Evolutionary conservation across 192 early-diverging fungal genomes (phyloP).

Genomic region (Paraglomus occultum): DNA sequence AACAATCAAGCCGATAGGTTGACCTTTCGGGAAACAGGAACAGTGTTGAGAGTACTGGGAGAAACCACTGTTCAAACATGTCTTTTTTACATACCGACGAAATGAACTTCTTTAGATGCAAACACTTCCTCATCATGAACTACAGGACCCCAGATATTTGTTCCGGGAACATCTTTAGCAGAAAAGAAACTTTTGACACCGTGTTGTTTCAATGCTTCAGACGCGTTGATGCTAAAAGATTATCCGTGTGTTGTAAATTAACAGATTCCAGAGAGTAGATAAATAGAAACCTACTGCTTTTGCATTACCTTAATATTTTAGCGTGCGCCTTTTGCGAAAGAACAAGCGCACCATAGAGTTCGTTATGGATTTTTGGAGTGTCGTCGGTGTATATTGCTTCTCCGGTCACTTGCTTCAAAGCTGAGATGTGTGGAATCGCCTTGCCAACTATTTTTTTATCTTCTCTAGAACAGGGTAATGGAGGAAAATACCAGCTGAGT

Average conservation of each 20-base stretch:
- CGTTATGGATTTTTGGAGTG: conserved; percentile 67
- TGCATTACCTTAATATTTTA: conserved; percentile 44
- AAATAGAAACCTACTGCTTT: neutral
- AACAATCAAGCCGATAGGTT: conserved; percentile 79
- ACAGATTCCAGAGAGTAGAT: neutral
- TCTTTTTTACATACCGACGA: conserved; percentile 37
- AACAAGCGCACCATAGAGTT: conserved; percentile 70
- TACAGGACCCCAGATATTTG: conserved; percentile 54
- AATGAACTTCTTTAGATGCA: conserved; percentile 63
- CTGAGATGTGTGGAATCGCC: conserved; percentile 67
- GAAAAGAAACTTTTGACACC: conserved; percentile 70
- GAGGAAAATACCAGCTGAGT: too few species aligned
- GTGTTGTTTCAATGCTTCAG: conserved; percentile 54
- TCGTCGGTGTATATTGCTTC: conserved; percentile 84
- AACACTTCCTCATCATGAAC: conserved; percentile 82
- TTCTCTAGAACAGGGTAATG: neutral
- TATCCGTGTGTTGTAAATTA: neutral
- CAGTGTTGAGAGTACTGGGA: neutral
- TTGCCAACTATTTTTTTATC: conserved; percentile 59
- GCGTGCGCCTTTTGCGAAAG: conserved; percentile 66
- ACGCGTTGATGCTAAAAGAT: conserved; percentile 53
- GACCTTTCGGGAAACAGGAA: conserved; percentile 35
- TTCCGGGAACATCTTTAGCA: conserved; percentile 67
- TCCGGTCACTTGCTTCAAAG: conserved; percentile 81
- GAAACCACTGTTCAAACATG: too few species aligned